These are phyloP conservation scores for Sequoia sempervirens DNA, from an alignment of 75 land plant species.

Conservation along the genomic window DNA sequence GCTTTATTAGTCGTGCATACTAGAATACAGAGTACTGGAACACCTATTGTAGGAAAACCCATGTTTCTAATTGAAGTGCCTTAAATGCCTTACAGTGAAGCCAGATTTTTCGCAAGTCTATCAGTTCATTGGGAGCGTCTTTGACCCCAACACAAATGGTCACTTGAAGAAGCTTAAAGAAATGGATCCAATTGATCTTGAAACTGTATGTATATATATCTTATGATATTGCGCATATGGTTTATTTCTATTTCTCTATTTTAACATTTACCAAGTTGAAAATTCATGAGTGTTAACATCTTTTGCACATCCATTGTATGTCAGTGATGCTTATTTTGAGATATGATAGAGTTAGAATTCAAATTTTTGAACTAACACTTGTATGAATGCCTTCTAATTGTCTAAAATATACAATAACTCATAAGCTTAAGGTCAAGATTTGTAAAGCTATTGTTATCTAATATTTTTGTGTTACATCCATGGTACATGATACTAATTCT, in stretches of 20 bases:
- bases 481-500: too few relatives aligned
- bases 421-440: not conserved
- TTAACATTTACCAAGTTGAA: not conserved
- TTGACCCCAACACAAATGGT: constrained; percentile 70
- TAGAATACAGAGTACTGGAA: not conserved
- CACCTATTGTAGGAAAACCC: not conserved
- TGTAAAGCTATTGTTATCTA: not conserved
- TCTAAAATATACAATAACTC: not conserved
- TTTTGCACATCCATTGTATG: not conserved
- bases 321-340: not conserved
- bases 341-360: not conserved
- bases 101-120: constrained; percentile 96
- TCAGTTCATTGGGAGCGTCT: constrained; percentile 91
- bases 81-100: constrained; percentile 44
- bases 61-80: not conserved
- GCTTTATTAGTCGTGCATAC: not conserved
- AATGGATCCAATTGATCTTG: constrained; percentile 91
- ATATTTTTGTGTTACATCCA: too few relatives aligned
- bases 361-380: not conserved
- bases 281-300: not conserved
- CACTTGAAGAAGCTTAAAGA: constrained; percentile 79
- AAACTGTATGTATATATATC: constrained; percentile 57
- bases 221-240: not conserved
- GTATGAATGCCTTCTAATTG: not conserved
- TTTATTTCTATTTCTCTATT: not conserved